phyloP scores from a whole-genome alignment of 2,329 filamentous ascomycete species.

The Diaporthe citri region DNA sequence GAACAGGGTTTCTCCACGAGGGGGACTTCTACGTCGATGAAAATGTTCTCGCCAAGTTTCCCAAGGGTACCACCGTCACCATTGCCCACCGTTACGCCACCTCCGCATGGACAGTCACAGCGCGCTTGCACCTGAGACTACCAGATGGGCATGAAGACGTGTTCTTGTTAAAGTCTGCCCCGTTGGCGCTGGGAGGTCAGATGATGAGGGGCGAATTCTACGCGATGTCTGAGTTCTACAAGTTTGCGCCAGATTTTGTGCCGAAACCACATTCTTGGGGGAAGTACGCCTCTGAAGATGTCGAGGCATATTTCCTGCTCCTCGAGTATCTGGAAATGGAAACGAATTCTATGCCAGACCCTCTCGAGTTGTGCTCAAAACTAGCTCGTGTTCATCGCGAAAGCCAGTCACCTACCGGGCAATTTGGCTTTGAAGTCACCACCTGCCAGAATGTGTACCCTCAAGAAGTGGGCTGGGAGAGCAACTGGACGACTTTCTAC shows the following conservation, averaged over 20 bases:
- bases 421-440: neutral
- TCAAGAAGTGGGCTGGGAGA: neutral
- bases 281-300: neutral
- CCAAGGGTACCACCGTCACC: neutral
- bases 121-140: neutral
- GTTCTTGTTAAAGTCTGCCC: neutral
- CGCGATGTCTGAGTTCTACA: neutral
- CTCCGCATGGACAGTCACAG: neutral
- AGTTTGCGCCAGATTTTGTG: neutral
- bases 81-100: neutral
- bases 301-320: neutral
- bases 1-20: neutral
- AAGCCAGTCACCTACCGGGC: neutral
- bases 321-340: neutral
- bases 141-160: neutral
- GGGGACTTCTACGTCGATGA: neutral
- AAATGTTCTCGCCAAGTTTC: neutral
- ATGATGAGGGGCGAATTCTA: constrained; percentile 9
- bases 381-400: neutral
- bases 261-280: neutral
- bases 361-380: neutral
- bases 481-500: neutral
- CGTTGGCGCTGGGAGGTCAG: neutral
- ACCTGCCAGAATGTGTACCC: neutral
- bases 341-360: neutral